Evolutionary conservation across 2,329 filamentous ascomycete genomes (phyloP).

Genomic region (Fulvia fulva): DNA sequence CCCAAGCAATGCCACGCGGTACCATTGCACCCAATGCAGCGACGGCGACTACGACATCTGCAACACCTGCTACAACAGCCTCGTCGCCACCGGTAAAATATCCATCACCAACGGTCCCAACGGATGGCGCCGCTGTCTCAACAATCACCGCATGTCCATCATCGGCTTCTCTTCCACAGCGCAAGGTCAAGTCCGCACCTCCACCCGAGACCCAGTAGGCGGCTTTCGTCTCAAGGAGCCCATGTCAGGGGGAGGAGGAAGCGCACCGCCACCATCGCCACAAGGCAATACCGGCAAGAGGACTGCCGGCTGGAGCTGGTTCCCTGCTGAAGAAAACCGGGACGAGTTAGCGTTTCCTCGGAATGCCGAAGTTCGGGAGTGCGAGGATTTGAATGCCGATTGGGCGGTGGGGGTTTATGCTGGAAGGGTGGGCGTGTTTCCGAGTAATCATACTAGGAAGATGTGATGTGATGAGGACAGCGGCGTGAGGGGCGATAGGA

Average conservation of each 20-base stretch:
- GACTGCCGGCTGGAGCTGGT: constrained; percentile 55
- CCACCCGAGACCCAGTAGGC: constrained; percentile 72
- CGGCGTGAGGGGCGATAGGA: background rate
- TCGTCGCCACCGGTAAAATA: constrained; percentile 62
- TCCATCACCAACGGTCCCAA: constrained; percentile 69
- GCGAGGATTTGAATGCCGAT: constrained; percentile 82
- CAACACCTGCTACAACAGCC: constrained; percentile 67
- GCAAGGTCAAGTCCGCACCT: constrained; percentile 61
- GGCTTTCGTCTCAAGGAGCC: constrained; percentile 67
- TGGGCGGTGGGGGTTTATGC: constrained; percentile 89
- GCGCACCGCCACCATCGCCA: constrained; percentile 31
- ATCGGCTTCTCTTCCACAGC: constrained; percentile 65
- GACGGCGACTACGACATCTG: constrained; percentile 88
- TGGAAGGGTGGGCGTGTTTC: constrained; percentile 74
- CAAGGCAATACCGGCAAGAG: constrained; percentile 32
- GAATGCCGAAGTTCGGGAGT: constrained; percentile 76
- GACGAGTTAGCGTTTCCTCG: constrained; percentile 84
- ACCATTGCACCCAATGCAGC: constrained; percentile 75
- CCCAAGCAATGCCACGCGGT: constrained; percentile 63
- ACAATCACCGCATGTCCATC: constrained; percentile 79
- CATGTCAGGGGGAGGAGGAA: constrained; percentile 39
- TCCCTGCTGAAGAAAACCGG: constrained; percentile 57
- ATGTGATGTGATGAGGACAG: constrained; percentile 14
- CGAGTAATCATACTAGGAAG: constrained; percentile 65
- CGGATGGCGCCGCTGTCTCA: constrained; percentile 79